Conservation (phyloP, 23 red algal genomes). For the Porphyridium purpureum region DNA sequence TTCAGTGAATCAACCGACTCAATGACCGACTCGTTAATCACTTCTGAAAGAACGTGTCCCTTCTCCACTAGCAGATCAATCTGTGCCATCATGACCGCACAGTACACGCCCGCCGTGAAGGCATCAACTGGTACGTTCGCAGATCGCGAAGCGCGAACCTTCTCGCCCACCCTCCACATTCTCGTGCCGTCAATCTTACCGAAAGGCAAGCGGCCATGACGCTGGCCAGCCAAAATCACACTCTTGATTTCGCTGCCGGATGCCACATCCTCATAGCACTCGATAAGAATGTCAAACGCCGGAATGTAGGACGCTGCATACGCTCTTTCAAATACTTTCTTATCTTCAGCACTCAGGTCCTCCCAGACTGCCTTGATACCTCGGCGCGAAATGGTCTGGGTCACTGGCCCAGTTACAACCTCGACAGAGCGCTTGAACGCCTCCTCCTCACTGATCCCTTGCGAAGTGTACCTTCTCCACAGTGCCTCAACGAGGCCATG, state of each 20-base stretch:
- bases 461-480: conserved; percentile 45
- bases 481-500: conserved; percentile 86
- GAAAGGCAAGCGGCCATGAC: conserved; percentile 51
- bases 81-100: conserved; percentile 98
- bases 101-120: conserved; percentile 91
- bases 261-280: conserved; percentile 98
- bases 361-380: conserved; percentile 95
- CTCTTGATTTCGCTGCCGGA: conserved; percentile 88
- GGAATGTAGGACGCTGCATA: conserved; percentile 85
- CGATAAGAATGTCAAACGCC: conserved; percentile 82
- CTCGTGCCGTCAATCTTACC: conserved; percentile 82
- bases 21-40: conserved; percentile 99
- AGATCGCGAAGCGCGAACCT: conserved; percentile 41
- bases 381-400: conserved; percentile 49
- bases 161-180: conserved; percentile 92
- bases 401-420: conserved; percentile 81
- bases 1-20: conserved; percentile 89
- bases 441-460: conserved; percentile 51
- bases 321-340: conserved; percentile 62
- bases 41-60: conserved; percentile 77
- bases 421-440: conserved; percentile 67
- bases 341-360: conserved; percentile 54
- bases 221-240: conserved; percentile 65
- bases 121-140: conserved; percentile 38
- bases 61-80: conserved; percentile 95